Conservation (phyloP, 2,329 filamentous ascomycete species). For the Epichloe sibirici region DNA sequence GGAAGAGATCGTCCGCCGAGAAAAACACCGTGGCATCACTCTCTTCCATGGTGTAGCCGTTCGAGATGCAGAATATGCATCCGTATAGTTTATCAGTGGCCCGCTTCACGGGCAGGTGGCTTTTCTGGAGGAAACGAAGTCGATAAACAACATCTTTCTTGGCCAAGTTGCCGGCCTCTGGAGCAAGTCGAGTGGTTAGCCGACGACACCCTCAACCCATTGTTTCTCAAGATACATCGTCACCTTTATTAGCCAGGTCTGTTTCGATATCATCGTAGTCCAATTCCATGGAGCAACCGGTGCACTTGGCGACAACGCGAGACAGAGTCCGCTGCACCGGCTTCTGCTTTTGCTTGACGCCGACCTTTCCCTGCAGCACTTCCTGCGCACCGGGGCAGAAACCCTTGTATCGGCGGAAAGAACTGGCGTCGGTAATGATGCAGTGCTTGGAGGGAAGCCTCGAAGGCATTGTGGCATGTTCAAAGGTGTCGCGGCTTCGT, state of each 20-base stretch:
- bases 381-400: constrained; percentile 44
- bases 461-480: neutral
- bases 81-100: constrained; percentile 42
- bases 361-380: constrained; percentile 32
- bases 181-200: neutral
- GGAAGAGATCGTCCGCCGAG: constrained; percentile 37
- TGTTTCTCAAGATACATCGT: neutral
- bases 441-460: constrained; percentile 18
- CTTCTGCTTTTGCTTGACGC: constrained; percentile 38
- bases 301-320: constrained; percentile 34
- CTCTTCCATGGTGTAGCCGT: constrained; percentile 35
- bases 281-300: constrained; percentile 39
- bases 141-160: constrained; percentile 36
- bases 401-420: constrained; percentile 39
- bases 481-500: neutral
- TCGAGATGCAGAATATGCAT: constrained; percentile 41
- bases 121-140: constrained; percentile 43
- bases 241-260: constrained; percentile 37
- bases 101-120: constrained; percentile 35
- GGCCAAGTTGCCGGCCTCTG: constrained; percentile 29
- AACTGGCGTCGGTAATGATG: constrained; percentile 31
- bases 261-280: constrained; percentile 39
- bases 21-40: constrained; percentile 47
- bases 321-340: constrained; percentile 23
- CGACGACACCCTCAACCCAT: no score